Evolutionary conservation across 1,284 basidiomycete genomes (phyloP), one percentile per base, ranked within the genome.

Genomic region (Amylostereum chailletii): DNA sequence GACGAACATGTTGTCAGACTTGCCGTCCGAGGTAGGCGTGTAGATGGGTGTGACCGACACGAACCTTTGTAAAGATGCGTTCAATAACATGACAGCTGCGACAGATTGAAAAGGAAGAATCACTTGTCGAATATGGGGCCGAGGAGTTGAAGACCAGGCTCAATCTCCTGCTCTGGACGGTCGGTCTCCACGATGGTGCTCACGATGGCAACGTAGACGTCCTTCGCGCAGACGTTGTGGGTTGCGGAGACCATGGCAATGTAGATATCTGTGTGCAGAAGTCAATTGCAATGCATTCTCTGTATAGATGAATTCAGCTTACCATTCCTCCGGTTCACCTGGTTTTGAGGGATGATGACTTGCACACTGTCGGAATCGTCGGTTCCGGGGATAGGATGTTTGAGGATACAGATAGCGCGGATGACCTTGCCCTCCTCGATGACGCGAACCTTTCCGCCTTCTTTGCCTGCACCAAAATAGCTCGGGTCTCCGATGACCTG

Each of bases 321-420:
- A 90, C 94, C 95, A 65, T 99, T 93, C 71, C 89, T 86, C 58
- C 96, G 76, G 57, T 80, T 79, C 56, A 99, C 94, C 71, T 99
- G 96, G 69, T 97, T 97, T 72, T 99, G 96, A 33, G 96, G 96
- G 58, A 99, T 96, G 69, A 99, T 94, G 61, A 99, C 92, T 71
- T 99, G 96, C 27, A 87, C 86, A 58, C 88, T 92, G 72, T 99
- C 96, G 47, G 86, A 76, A 63, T 98, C 89, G 42, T 99, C 94
- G 43, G 96, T 99, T 55, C 91, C 94, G 48, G 96, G 96, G 58
- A 99, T 96, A 43, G 95, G 92, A 71, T 99, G 96, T 72, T 96
- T 97, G 65, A 99, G 78, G 67, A 99, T 79, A 74, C 96, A 99
- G 63, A 99, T 99, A 7, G 95, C 95, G 48, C 96, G 79, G 57